These are phyloP conservation scores for Lentinula aciculospora DNA, from an alignment of 768 basidiomycete genomes.

Conservation along the genomic window DNA sequence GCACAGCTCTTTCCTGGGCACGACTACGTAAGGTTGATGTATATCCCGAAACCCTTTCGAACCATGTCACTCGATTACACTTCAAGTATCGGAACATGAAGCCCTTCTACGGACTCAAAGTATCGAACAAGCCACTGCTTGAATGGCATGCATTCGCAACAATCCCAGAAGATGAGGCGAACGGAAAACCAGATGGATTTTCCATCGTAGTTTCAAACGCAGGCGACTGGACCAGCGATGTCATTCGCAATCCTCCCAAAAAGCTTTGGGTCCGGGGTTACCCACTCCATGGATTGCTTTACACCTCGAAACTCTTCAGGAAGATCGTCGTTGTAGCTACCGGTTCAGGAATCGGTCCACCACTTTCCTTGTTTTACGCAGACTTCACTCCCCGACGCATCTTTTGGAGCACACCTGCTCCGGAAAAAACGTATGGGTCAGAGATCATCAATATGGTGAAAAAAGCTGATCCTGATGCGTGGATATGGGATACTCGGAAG, in stretches of 20 bases:
- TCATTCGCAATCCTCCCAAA: constrained; percentile 42
- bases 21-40: constrained; percentile 44
- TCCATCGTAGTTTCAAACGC: constrained; percentile 44
- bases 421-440: constrained; percentile 33
- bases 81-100: constrained; percentile 44
- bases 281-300: constrained; percentile 44
- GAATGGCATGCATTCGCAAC: constrained; percentile 51
- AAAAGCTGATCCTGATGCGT: constrained; percentile 31
- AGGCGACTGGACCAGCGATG: constrained; percentile 50
- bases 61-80: constrained; percentile 48
- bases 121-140: constrained; percentile 32
- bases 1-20: constrained; percentile 47
- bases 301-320: constrained; percentile 44
- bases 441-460: constrained; percentile 32
- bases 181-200: constrained; percentile 4
- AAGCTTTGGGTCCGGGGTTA: constrained; percentile 52
- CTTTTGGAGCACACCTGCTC: constrained; percentile 36
- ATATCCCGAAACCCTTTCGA: constrained; percentile 44
- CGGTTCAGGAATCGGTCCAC: constrained; percentile 48
- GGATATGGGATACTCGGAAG: constrained; percentile 20
- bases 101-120: constrained; percentile 25
- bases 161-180: constrained; percentile 25
- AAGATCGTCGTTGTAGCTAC: constrained; percentile 49
- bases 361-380: constrained; percentile 28
- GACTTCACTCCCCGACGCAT: constrained; percentile 29